Percentiles rank a stretch among this genome's conserved stretches.
Evolutionary conservation across 75 land plant genomes (phyloP).

Genomic region (Picea glauca): DNA sequence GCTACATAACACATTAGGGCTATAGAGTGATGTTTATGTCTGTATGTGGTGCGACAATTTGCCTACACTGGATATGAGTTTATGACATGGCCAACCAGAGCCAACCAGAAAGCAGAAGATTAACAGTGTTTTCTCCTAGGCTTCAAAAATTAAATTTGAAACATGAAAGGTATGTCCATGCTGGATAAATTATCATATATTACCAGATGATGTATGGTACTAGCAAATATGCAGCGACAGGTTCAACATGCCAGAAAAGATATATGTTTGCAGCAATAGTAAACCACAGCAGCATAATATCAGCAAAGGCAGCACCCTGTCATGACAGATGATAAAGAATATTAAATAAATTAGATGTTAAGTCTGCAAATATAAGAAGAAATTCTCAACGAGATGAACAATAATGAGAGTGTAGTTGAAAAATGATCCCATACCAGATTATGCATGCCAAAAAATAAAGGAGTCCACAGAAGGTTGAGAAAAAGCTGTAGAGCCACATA

Average conservation of each 20-base stretch:
- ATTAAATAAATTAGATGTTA: neutral
- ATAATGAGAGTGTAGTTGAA: neutral
- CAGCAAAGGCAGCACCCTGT: slow-evolving; percentile 39
- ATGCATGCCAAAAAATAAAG: slow-evolving; percentile 40
- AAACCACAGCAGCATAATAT: slow-evolving; percentile 38
- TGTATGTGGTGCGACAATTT: neutral
- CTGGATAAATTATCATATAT: neutral
- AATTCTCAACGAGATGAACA: slow-evolving; percentile 1
- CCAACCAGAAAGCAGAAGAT: neutral
- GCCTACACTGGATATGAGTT: neutral
- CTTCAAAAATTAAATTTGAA: neutral
- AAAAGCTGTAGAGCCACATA: slow-evolving; percentile 25
- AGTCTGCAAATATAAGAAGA: neutral
- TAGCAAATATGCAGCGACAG: slow-evolving; percentile 34
- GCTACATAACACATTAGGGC: neutral
- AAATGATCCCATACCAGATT: slow-evolving; percentile 18
- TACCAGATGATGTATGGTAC: slow-evolving; percentile 43
- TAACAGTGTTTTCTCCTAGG: neutral
- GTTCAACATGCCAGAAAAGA: slow-evolving; percentile 30
- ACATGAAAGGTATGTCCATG: neutral
- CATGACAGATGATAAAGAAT: neutral
- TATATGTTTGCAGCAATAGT: slow-evolving; percentile 34
- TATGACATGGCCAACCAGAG: neutral
- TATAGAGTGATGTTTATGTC: neutral
- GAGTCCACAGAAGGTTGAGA: slow-evolving; percentile 42